These are phyloP conservation scores for Schizosaccharomyces lindneri DNA, from an alignment of 805 yeast species.

Conservation along the genomic window DNA sequence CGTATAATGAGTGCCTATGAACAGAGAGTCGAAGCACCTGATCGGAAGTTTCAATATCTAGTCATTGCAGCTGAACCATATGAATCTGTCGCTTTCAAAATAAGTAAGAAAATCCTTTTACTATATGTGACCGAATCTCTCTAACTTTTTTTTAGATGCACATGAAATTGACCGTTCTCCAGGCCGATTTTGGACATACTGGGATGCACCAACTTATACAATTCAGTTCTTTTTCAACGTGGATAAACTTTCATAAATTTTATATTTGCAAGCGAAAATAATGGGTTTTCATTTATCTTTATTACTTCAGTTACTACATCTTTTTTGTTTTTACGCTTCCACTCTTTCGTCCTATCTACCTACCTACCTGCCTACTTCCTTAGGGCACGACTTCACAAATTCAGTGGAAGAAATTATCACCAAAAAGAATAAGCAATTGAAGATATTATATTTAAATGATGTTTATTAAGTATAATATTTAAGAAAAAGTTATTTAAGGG, in stretches of 20 bases:
- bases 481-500: too few species aligned
- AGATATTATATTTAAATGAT: too few species aligned
- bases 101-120: slow-evolving; percentile 12
- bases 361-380: too few species aligned
- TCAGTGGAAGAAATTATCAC: too few species aligned
- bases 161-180: slow-evolving; percentile 21
- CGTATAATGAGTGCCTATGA: slow-evolving; percentile 63
- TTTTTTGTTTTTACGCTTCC: too few species aligned
- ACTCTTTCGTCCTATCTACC: too few species aligned
- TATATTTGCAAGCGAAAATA: background rate
- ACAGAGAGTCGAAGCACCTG: slow-evolving; percentile 26
- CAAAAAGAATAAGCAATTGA: too few species aligned
- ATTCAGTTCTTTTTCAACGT: slow-evolving; percentile 29
- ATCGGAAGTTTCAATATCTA: slow-evolving; percentile 35
- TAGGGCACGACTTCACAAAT: too few species aligned
- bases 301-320: too few species aligned
- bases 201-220: slow-evolving; percentile 50
- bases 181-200: slow-evolving; percentile 34
- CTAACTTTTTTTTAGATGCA: slow-evolving; percentile 20
- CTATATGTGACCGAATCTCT: background rate
- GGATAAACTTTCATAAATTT: background rate
- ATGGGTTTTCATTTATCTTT: too few species aligned
- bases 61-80: slow-evolving; percentile 78
- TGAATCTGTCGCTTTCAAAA: slow-evolving; percentile 50
- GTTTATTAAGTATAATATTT: too few species aligned